Conservation (phyloP, 257 asterid genomes). For the Solanum boliviense region DNA sequence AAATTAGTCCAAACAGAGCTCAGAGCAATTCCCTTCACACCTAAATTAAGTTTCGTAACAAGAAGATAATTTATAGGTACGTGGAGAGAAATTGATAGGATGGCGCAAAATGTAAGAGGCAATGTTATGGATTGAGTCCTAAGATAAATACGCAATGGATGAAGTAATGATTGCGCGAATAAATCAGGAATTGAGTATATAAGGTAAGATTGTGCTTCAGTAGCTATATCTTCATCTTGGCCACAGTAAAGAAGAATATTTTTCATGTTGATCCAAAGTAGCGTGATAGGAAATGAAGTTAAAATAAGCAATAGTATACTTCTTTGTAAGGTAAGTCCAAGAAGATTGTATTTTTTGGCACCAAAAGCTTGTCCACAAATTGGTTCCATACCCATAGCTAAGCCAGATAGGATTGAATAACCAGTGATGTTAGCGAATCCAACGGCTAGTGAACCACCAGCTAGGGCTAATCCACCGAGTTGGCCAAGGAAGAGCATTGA, state of each 20-base stretch:
- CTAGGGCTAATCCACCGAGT: slow-evolving; percentile 11
- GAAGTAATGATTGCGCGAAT: slow-evolving; percentile 15
- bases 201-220: slow-evolving; percentile 15
- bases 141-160: slow-evolving; percentile 22
- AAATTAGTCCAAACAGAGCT: slow-evolving; percentile 14
- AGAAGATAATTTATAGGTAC: slow-evolving; percentile 17
- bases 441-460: slow-evolving; percentile 16
- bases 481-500: slow-evolving; percentile 21
- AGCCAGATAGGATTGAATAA: slow-evolving; percentile 16
- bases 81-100: slow-evolving; percentile 7
- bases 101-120: slow-evolving; percentile 18
- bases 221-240: slow-evolving; percentile 23
- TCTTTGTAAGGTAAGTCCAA: slow-evolving; percentile 11
- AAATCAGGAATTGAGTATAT: slow-evolving; percentile 16
- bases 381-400: slow-evolving; percentile 30
- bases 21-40: slow-evolving; percentile 19
- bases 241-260: slow-evolving; percentile 5
- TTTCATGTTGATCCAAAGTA: slow-evolving; percentile 16
- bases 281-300: slow-evolving; percentile 10
- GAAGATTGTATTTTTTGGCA: slow-evolving; percentile 12
- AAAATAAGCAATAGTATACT: slow-evolving; percentile 1
- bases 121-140: slow-evolving; percentile 21
- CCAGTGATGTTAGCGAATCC: slow-evolving; percentile 23
- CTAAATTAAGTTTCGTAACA: slow-evolving; percentile 15
- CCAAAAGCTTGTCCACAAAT: slow-evolving; percentile 28